These are phyloP conservation scores for Vanderwaltozyma tropicalis DNA, from an alignment of 805 yeast genomes.

Conservation along the genomic window DNA sequence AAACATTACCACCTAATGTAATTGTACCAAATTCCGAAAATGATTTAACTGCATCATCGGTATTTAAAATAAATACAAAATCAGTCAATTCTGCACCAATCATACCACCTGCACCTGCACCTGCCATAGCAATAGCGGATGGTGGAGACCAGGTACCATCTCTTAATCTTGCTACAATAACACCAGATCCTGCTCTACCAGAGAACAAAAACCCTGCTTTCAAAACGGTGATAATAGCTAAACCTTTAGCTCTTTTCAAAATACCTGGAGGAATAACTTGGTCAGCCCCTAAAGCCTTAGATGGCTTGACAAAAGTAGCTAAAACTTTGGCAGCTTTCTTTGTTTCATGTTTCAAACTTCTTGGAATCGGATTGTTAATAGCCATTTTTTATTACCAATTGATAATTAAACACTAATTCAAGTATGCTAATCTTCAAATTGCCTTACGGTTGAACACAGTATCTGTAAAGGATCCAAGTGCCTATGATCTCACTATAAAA, in stretches of 20 bases:
- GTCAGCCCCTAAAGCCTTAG: constrained; percentile 84
- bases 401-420: too few species aligned
- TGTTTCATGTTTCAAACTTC: constrained; percentile 75
- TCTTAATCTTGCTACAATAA: constrained; percentile 83
- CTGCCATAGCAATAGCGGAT: constrained; percentile 90
- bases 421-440: too few species aligned
- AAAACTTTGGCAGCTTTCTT: constrained; percentile 88
- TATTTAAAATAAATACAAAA: constrained; percentile 87
- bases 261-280: constrained; percentile 83
- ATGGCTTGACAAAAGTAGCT: constrained; percentile 85
- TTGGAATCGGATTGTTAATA: constrained; percentile 88
- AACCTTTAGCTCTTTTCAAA: constrained; percentile 81
- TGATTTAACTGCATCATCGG: constrained; percentile 80
- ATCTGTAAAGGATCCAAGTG: too few species aligned
- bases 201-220: constrained; percentile 95
- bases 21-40: constrained; percentile 91
- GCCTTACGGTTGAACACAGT: too few species aligned
- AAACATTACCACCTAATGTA: constrained; percentile 88
- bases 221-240: constrained; percentile 85
- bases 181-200: constrained; percentile 96
- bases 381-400: too few species aligned
- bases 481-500: too few species aligned
- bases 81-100: constrained; percentile 95
- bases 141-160: constrained; percentile 98
- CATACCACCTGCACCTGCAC: constrained; percentile 98